These are phyloP conservation scores for Boletus edulis DNA, from an alignment of 768 basidiomycete species.

Conservation along the genomic window DNA sequence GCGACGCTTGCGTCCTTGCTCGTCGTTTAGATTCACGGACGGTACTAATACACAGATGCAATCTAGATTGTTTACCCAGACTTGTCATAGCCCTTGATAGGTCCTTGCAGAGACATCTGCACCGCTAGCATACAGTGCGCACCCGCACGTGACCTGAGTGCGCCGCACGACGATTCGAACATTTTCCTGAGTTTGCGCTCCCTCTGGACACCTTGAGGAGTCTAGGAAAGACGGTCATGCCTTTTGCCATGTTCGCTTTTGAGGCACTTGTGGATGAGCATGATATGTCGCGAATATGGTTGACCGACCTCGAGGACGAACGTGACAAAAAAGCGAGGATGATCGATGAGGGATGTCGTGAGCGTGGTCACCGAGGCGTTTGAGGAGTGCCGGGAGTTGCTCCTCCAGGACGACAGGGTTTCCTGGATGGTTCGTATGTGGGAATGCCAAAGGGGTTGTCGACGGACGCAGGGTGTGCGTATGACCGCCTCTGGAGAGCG, in stretches of 20 bases:
- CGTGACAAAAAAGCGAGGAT: constrained; percentile 80
- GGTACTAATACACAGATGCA: constrained; percentile 18
- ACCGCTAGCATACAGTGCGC: constrained; percentile 47
- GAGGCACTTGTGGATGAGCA: constrained; percentile 79
- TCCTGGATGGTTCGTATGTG: too few species aligned
- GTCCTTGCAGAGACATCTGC: constrained; percentile 2
- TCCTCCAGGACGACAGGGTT: constrained; percentile 57
- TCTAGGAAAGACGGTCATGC: constrained; percentile 85
- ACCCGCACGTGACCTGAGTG: constrained; percentile 87
- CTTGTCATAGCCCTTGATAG: not conserved
- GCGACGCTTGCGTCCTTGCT: constrained; percentile 80
- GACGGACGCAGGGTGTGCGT: too few species aligned
- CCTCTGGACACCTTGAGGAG: constrained; percentile 72
- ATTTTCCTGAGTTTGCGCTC: constrained; percentile 39
- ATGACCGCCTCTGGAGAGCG: too few species aligned
- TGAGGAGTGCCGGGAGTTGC: constrained; percentile 63
- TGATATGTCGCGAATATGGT: constrained; percentile 74
- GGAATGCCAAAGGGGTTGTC: too few species aligned
- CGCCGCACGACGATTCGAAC: constrained; percentile 74
- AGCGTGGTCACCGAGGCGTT: constrained; percentile 44
- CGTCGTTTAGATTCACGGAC: constrained; percentile 50
- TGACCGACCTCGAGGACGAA: constrained; percentile 82
- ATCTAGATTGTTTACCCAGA: constrained; percentile 16
- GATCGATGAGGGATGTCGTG: constrained; percentile 48
- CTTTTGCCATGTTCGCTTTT: constrained; percentile 73